Base-by-base conservation (phyloP, 345 rosid genomes). In the Dimocarpus longan region DNA sequence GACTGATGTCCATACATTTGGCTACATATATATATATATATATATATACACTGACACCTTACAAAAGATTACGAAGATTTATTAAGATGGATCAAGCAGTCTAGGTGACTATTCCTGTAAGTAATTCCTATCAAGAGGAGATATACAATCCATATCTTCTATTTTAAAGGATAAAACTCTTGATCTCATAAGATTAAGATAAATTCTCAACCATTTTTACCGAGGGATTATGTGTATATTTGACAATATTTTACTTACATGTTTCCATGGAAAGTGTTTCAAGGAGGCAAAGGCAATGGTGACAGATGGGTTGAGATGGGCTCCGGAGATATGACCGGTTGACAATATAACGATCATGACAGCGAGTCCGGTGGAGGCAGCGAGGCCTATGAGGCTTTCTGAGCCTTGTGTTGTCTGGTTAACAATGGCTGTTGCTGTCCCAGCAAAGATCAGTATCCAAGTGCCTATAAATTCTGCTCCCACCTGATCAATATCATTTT, bases 381-480 rank as follows among this genome's bases (percentile, higher is more conserved):
- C 95, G 2, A 88, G 90, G 7, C 98, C 97, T 0, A 93, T 73
- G 22, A 95, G 91, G n/a, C 93, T 90, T 73, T 89, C 97, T 0
- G 90, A 76, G 54, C 98, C 95, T 63, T 86, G 76, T 6, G 93
- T 92, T 84, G 92, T 93, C 70, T 93, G 88, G 88, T 95, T 95
- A 74, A 95, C 94, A n/a, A 90, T 93, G 7, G 98, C 90, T 4
- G 97, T 84, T 6, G 98, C 95, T 43, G 98, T 87, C 62, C 83
- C 97, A 10, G 95, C 90, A 71, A 95, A 95, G 2, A 95, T 88
- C 12, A 95, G 91, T 57, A 95, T 92, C 56, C 92, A 56, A 6
- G 98, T 95, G 48, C 98, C 98, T 22, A 92, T 81, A 76, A 95
- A 95, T 81, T 93, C 98, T n/a, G 94, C 97, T 80, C 97, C 97